Evolutionary conservation across 306 rosid species (phyloP).

Genomic region (Corylus avellana): DNA sequence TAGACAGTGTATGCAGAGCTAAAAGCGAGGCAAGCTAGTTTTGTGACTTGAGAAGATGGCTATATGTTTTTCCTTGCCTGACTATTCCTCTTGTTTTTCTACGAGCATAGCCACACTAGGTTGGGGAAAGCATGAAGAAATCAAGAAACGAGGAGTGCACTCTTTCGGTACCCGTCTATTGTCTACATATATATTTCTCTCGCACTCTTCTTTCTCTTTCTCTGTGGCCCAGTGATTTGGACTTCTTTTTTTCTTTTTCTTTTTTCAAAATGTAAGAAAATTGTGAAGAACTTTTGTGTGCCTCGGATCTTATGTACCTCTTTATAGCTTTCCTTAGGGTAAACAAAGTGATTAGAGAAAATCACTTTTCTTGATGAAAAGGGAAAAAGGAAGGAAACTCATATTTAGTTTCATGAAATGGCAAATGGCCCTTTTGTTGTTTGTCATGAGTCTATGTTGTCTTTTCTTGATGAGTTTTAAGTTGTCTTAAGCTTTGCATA

Average conservation of each 20-base stretch:
- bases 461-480: no score
- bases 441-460: no score
- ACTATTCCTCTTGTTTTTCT: background rate
- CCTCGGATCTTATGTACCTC: no score
- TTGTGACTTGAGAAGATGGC: background rate
- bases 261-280: background rate
- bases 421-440: no score
- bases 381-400: no score
- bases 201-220: background rate
- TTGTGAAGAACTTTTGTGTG: background rate
- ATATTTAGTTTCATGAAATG: no score
- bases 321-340: no score
- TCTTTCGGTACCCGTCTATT: background rate
- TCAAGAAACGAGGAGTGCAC: background rate
- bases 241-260: background rate
- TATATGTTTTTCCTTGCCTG: background rate
- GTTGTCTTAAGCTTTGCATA: no score
- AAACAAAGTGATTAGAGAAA: no score
- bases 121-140: constrained; percentile 2
- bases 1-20: constrained; percentile 11
- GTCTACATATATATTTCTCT: constrained; percentile 8
- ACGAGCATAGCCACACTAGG: background rate
- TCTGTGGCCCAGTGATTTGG: background rate
- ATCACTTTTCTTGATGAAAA: background rate
- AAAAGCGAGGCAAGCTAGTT: constrained; percentile 10